Conservation (phyloP, 768 basidiomycete species). For the Mrakia gelida region DNA sequence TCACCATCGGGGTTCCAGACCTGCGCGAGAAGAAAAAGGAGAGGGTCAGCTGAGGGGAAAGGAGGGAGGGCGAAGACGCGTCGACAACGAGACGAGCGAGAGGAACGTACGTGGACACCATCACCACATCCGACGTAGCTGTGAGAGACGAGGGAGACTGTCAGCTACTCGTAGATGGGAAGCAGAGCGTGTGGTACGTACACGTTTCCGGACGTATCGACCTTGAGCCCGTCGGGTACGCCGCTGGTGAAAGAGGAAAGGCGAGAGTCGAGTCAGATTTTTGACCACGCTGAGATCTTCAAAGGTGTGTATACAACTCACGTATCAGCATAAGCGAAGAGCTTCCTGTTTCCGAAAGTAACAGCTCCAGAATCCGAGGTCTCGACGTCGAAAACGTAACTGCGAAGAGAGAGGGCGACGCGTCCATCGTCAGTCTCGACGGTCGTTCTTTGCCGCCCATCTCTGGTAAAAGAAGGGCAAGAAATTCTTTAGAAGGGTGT, state of each 20-base stretch:
- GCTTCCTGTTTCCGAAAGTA: constrained; percentile 57
- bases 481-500: not conserved
- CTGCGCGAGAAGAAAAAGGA: constrained; percentile 37
- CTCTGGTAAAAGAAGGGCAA: not conserved
- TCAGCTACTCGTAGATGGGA: not conserved
- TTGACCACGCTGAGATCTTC: constrained; percentile 46
- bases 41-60: not conserved
- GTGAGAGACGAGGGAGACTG: not conserved
- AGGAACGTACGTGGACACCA: constrained; percentile 53
- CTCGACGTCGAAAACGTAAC: constrained; percentile 65
- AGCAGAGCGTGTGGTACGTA: constrained; percentile 37
- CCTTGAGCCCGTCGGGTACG: constrained; percentile 62
- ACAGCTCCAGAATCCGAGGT: constrained; percentile 42
- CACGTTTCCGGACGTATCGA: constrained; percentile 62
- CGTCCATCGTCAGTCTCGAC: not conserved
- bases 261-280: constrained; percentile 42
- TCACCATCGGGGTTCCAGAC: constrained; percentile 57
- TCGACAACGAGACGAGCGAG: not conserved
- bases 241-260: constrained; percentile 66
- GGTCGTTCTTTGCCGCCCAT: too few species aligned
- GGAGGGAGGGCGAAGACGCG: too few species aligned
- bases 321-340: constrained; percentile 64
- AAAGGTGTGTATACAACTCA: not conserved
- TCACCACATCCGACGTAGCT: constrained; percentile 59
- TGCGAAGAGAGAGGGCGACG: constrained; percentile 37